Conservation (phyloP, 306 rosid species). For the Cucurbita argyrosperma region DNA sequence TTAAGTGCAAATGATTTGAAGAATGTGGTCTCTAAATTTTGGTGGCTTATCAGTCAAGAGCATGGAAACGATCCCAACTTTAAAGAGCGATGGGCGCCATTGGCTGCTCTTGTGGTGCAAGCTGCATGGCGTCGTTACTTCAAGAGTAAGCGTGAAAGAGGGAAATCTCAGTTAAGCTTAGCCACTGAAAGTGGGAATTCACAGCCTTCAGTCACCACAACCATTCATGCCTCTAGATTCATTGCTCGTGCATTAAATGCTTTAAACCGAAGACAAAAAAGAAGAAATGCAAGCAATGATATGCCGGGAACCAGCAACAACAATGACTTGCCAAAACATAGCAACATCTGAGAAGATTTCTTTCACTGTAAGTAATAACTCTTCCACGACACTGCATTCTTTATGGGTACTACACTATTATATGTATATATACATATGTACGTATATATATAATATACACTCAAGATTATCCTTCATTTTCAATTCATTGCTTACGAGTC, state of each 20-base stretch:
- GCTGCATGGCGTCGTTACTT: not conserved
- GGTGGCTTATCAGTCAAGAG: constrained; percentile 4
- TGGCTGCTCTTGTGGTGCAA: not conserved
- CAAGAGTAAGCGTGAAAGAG: not conserved
- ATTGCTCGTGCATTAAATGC: not conserved
- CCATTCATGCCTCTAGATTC: not conserved
- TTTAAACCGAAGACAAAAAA: not conserved
- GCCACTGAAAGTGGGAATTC: not conserved
- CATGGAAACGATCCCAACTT: not conserved
- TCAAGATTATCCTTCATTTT: too few relatives aligned
- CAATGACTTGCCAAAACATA: not conserved
- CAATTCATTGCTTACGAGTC: too few relatives aligned
- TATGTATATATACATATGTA: too few relatives aligned
- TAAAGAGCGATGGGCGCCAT: not conserved
- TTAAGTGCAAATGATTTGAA: constrained; percentile 5
- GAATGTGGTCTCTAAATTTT: constrained; percentile 1
- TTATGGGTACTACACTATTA: not conserved
- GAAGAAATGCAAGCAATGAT: not conserved
- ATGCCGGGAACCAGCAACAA: not conserved
- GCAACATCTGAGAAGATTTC: not conserved
- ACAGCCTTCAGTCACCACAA: not conserved
- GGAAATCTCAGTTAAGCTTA: not conserved
- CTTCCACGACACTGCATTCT: not conserved
- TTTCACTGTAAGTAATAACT: not conserved
- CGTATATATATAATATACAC: too few relatives aligned